These are phyloP conservation scores for Fusarium liriodendri DNA, from an alignment of 2,329 filamentous ascomycete genomes.

Conservation along the genomic window DNA sequence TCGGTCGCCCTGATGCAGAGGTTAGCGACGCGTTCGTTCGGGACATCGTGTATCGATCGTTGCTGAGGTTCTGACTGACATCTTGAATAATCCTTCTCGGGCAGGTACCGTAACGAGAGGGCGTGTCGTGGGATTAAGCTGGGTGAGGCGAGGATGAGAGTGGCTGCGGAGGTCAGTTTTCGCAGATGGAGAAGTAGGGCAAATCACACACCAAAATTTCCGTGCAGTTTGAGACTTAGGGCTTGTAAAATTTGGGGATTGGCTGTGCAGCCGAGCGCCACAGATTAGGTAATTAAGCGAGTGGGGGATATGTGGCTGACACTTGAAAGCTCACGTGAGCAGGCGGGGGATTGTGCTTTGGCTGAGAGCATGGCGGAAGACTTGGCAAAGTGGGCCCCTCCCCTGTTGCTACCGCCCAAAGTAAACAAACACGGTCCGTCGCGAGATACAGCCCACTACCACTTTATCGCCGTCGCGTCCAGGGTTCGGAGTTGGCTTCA, in stretches of 20 bases:
- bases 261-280: constrained; percentile 44
- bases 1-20: constrained; percentile 87
- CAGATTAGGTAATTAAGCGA: constrained; percentile 42
- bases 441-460: constrained; percentile 43
- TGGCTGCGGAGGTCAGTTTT: constrained; percentile 49
- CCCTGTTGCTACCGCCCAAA: constrained; percentile 45
- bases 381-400: constrained; percentile 35
- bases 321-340: constrained; percentile 23
- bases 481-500: constrained; percentile 28
- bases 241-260: constrained; percentile 54
- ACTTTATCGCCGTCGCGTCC: constrained; percentile 38
- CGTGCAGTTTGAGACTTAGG: constrained; percentile 50
- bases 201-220: constrained; percentile 50
- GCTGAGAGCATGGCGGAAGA: background rate
- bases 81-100: constrained; percentile 57
- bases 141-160: constrained; percentile 49
- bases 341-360: constrained; percentile 8
- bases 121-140: constrained; percentile 52
- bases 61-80: constrained; percentile 49
- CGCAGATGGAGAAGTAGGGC: constrained; percentile 53
- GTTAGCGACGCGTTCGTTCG: constrained; percentile 46
- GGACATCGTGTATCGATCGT: constrained; percentile 34
- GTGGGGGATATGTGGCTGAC: background rate
- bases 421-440: constrained; percentile 54
- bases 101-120: constrained; percentile 53